These are phyloP conservation scores for Silybum marianum DNA, from an alignment of 129 eudicot species.

Conservation along the genomic window DNA sequence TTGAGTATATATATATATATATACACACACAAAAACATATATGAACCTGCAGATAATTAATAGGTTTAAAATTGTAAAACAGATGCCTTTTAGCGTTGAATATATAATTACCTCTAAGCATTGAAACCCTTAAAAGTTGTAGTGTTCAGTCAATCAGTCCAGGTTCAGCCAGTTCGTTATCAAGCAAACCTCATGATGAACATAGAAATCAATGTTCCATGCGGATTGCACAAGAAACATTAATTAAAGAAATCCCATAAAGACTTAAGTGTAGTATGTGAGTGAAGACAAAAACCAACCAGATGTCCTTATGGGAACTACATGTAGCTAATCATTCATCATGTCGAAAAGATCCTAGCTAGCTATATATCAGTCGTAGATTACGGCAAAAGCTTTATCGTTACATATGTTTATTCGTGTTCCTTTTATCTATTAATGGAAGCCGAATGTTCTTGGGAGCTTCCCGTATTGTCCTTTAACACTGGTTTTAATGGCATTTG, in stretches of 20 bases:
- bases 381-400: constrained; percentile 33
- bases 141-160: constrained; percentile 5
- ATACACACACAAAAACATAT: neutral
- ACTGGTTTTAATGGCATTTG: constrained; percentile 29
- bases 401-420: constrained; percentile 41
- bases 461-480: constrained; percentile 46
- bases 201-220: constrained; percentile 35
- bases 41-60: neutral
- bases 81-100: too few relatives aligned
- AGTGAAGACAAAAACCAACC: constrained; percentile 52
- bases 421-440: constrained; percentile 32
- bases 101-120: neutral
- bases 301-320: constrained; percentile 51
- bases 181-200: constrained; percentile 35
- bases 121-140: neutral
- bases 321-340: constrained; percentile 52
- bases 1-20: too few relatives aligned
- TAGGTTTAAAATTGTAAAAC: neutral
- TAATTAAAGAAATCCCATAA: constrained; percentile 23
- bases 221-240: constrained; percentile 39
- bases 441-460: constrained; percentile 67
- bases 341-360: constrained; percentile 36
- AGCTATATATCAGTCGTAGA: constrained; percentile 14
- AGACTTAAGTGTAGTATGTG: neutral
- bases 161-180: constrained; percentile 10